Evolutionary conservation across 1,139 yeast genomes (phyloP).

Genomic region (Yamadazyma blattariae): DNA sequence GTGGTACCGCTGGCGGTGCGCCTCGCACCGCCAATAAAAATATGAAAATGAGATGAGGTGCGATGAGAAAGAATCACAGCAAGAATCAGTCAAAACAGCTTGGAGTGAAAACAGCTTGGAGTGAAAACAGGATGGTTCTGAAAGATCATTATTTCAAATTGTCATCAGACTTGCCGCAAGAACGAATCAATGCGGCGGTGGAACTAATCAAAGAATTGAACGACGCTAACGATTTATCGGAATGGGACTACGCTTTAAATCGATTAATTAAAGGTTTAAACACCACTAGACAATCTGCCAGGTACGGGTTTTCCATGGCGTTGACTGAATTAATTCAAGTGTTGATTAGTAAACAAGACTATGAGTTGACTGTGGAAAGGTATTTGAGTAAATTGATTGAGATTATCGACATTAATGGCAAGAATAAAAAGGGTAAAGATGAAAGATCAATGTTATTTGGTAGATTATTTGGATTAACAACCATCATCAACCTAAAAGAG

Average conservation of each 20-base stretch:
- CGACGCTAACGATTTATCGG: constrained; percentile 44
- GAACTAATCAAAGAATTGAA: constrained; percentile 59
- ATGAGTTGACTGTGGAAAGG: constrained; percentile 28
- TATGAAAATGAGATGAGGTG: too few species aligned
- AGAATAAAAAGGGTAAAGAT: constrained; percentile 73
- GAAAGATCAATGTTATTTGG: constrained; percentile 83
- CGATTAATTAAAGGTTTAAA: constrained; percentile 79
- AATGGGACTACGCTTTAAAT: constrained; percentile 79
- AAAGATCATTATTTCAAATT: constrained; percentile 76
- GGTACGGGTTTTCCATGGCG: constrained; percentile 88
- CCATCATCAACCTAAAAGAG: constrained; percentile 60
- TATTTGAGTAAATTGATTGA: constrained; percentile 44
- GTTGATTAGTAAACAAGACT: constrained; percentile 26
- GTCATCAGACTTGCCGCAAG: constrained; percentile 73
- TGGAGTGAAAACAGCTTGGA: too few species aligned
- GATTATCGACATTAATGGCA: constrained; percentile 41
- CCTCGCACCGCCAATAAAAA: too few species aligned
- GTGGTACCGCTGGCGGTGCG: too few species aligned
- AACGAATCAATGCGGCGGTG: constrained; percentile 72
- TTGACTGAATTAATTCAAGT: constrained; percentile 69
- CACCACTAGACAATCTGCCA: constrained; percentile 78
- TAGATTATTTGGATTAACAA: constrained; percentile 78
- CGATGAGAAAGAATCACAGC: too few species aligned
- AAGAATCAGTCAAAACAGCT: too few species aligned
- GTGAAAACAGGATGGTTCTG: too few species aligned